Conservation (phyloP, 495 filamentous ascomycete species). For the Podospora bellae-mahoneyi region DNA sequence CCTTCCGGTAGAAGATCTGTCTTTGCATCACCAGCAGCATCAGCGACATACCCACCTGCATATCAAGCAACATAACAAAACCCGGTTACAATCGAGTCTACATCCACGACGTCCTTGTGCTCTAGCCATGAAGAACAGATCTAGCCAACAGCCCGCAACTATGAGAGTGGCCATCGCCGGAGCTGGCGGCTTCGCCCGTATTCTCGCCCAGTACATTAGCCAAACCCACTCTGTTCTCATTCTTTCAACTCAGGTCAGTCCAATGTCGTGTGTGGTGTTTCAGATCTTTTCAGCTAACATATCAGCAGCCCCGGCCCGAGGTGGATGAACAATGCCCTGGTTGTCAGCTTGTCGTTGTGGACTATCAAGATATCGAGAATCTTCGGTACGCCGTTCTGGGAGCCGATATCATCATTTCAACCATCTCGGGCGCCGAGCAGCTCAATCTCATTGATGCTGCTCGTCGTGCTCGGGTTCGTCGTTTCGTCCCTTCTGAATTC, state of each 20-base stretch:
- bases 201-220: conserved; percentile 58
- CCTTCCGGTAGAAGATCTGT: background rate
- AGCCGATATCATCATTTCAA: conserved; percentile 73
- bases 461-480: conserved; percentile 56
- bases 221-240: conserved; percentile 64
- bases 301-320: conserved; percentile 32
- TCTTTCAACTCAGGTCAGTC: conserved; percentile 59
- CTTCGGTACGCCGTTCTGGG: conserved; percentile 61
- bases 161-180: conserved; percentile 75
- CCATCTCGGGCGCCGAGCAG: conserved; percentile 61
- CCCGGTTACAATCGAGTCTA: background rate
- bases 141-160: conserved; percentile 37
- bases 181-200: conserved; percentile 62
- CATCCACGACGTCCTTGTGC: background rate
- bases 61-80: conserved; percentile 1
- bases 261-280: background rate
- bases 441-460: conserved; percentile 72
- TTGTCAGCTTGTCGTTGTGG: conserved; percentile 59
- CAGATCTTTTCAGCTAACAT: conserved; percentile 9
- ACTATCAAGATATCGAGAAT: conserved; percentile 56
- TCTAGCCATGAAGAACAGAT: conserved; percentile 38
- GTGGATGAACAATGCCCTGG: conserved; percentile 43
- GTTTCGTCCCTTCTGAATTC: conserved; percentile 74
- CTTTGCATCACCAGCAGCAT: conserved; percentile 1
- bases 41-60: background rate